These are phyloP conservation scores for Pleurostoma richardsiae DNA, from an alignment of 2,329 filamentous ascomycete genomes.

Conservation along the genomic window DNA sequence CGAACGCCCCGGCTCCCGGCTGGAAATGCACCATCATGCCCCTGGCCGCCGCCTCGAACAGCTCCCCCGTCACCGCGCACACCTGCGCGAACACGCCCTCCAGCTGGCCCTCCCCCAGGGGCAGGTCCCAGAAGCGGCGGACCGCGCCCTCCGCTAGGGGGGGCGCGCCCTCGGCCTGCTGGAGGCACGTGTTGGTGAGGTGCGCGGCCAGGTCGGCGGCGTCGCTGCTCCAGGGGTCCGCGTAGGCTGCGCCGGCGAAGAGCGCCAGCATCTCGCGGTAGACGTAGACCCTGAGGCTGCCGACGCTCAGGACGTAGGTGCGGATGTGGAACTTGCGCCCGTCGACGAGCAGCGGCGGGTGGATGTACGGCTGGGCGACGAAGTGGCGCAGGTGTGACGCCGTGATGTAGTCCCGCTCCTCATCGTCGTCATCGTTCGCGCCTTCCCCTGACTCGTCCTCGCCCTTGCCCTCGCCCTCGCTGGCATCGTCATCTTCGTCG, in stretches of 20 bases:
- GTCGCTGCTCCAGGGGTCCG: conserved; percentile 46
- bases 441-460: conserved; percentile 16
- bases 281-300: conserved; percentile 75
- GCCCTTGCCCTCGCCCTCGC: conserved; percentile 23
- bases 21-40: conserved; percentile 91
- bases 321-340: conserved; percentile 90
- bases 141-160: conserved; percentile 51
- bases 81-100: conserved; percentile 69
- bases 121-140: conserved; percentile 67
- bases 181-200: conserved; percentile 93
- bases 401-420: conserved; percentile 55
- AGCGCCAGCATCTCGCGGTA: conserved; percentile 90
- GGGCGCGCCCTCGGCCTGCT: conserved; percentile 43
- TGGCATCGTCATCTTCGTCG: conserved; percentile 53
- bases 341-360: conserved; percentile 71
- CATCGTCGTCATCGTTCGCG: conserved; percentile 21
- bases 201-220: conserved; percentile 62
- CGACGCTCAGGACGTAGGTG: conserved; percentile 80
- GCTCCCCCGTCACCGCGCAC: conserved; percentile 64
- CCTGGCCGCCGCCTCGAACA: conserved; percentile 81
- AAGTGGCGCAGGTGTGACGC: conserved; percentile 94
- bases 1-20: conserved; percentile 80
- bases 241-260: conserved; percentile 75
- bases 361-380: conserved; percentile 90
- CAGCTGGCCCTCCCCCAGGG: conserved; percentile 37